phyloP scores from a whole-genome alignment of 75 land plant species.

The Cryptomeria japonica region DNA sequence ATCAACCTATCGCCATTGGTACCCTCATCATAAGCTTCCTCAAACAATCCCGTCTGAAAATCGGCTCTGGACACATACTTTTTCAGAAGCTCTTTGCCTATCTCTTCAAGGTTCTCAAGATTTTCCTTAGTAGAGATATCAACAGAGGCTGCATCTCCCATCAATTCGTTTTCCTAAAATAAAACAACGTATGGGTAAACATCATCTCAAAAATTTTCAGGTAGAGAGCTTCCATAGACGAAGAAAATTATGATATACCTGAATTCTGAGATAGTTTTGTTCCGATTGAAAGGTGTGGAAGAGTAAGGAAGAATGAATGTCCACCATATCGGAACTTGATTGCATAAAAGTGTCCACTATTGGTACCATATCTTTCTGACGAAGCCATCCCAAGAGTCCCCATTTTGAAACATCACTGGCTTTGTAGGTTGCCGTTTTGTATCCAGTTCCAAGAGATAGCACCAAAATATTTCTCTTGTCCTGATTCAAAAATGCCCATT shows the following conservation, averaged over 20 bases:
- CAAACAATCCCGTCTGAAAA: slow-evolving; percentile 15
- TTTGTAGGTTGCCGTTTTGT: slow-evolving; percentile 39
- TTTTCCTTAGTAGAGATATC: slow-evolving; percentile 9
- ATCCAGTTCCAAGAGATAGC: slow-evolving; percentile 16
- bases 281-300: slow-evolving; percentile 40
- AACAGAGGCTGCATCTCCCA: no score
- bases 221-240: neutral
- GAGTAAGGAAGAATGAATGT: slow-evolving; percentile 32
- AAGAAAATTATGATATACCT: slow-evolving; percentile 17
- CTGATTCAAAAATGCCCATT: neutral
- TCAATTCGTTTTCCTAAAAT: neutral
- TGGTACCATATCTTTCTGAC: slow-evolving; percentile 26
- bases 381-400: slow-evolving; percentile 67
- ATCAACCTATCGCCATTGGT: neutral
- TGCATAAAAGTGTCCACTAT: slow-evolving; percentile 49
- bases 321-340: slow-evolving; percentile 62
- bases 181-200: no score
- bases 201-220: neutral
- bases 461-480: slow-evolving; percentile 50
- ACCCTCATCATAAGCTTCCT: neutral
- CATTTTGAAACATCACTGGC: slow-evolving; percentile 54
- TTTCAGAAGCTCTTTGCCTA: slow-evolving; percentile 5
- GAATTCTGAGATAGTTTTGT: slow-evolving; percentile 53
- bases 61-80: slow-evolving; percentile 9
- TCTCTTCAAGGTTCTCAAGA: slow-evolving; percentile 6